These are phyloP conservation scores for Maudiozyma bulderi DNA, from an alignment of 805 yeast genomes.

Conservation along the genomic window DNA sequence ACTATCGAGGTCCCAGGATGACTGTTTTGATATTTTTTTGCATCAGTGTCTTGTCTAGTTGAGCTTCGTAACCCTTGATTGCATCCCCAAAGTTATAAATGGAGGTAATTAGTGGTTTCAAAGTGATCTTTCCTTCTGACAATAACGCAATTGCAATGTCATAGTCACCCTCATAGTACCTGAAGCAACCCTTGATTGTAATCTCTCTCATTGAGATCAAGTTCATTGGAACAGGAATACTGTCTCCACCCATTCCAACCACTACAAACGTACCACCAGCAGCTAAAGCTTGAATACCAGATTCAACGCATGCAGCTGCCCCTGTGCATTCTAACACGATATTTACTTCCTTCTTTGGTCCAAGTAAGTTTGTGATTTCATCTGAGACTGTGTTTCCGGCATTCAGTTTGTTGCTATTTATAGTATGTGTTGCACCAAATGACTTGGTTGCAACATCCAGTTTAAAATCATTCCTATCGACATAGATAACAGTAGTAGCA, in stretches of 20 bases:
- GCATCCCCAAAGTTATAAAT: slow-evolving; percentile 65
- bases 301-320: slow-evolving; percentile 62
- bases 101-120: slow-evolving; percentile 63
- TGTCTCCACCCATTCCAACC: slow-evolving; percentile 74
- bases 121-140: slow-evolving; percentile 53
- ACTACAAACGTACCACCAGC: slow-evolving; percentile 71
- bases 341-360: slow-evolving; percentile 32
- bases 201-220: slow-evolving; percentile 60
- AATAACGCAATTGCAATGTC: slow-evolving; percentile 59
- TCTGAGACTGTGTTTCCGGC: slow-evolving; percentile 23
- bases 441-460: slow-evolving; percentile 51
- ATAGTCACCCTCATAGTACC: slow-evolving; percentile 75
- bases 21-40: too few relatives aligned
- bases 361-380: slow-evolving; percentile 25
- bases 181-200: slow-evolving; percentile 62
- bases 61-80: slow-evolving; percentile 58
- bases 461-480: slow-evolving; percentile 62
- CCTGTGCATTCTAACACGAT: slow-evolving; percentile 84
- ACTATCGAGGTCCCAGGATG: too few relatives aligned
- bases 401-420: slow-evolving; percentile 34
- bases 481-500: slow-evolving; percentile 54
- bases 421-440: slow-evolving; percentile 58
- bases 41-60: slow-evolving; percentile 33
- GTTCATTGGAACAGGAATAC: slow-evolving; percentile 65
- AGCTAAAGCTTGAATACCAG: slow-evolving; percentile 52